These are phyloP conservation scores for Pinus tabuliformis DNA, from an alignment of 75 land plant genomes.

Conservation along the genomic window DNA sequence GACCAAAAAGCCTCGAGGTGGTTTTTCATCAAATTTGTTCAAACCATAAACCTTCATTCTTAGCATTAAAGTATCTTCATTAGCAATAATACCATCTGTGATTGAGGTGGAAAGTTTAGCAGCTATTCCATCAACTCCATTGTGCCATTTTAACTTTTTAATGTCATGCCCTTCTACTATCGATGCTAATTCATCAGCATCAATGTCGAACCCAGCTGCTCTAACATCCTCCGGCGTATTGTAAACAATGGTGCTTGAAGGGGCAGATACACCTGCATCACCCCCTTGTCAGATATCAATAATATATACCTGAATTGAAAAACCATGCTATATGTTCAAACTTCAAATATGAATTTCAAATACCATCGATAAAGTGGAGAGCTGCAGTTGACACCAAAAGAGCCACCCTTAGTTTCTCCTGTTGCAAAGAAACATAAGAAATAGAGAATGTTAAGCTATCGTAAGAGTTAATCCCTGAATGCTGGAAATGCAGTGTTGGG, in stretches of 20 bases:
- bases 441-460: too few species aligned
- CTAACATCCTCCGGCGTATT: slow-evolving; percentile 52
- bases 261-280: slow-evolving; percentile 20
- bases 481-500: too few species aligned
- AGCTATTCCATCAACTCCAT: slow-evolving; percentile 66
- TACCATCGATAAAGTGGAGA: slow-evolving; percentile 75
- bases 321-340: neutral
- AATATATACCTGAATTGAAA: neutral
- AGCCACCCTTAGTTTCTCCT: slow-evolving; percentile 74
- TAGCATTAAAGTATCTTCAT: slow-evolving; percentile 21
- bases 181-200: slow-evolving; percentile 67
- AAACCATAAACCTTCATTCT: slow-evolving; percentile 66
- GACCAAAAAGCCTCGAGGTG: slow-evolving; percentile 66
- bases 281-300: neutral
- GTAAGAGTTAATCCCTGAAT: too few species aligned
- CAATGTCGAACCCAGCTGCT: slow-evolving; percentile 67
- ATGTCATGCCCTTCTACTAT: slow-evolving; percentile 69
- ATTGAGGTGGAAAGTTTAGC: slow-evolving; percentile 59
- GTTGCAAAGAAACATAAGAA: slow-evolving; percentile 7
- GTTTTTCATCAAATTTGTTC: slow-evolving; percentile 72
- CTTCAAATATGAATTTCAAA: neutral
- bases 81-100: slow-evolving; percentile 55
- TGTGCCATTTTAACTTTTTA: slow-evolving; percentile 54
- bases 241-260: slow-evolving; percentile 28
- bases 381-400: slow-evolving; percentile 86